Evolutionary conservation across 371 early-diverging fungal genomes (phyloP).

Genomic region (Lichtheimia ornata): DNA sequence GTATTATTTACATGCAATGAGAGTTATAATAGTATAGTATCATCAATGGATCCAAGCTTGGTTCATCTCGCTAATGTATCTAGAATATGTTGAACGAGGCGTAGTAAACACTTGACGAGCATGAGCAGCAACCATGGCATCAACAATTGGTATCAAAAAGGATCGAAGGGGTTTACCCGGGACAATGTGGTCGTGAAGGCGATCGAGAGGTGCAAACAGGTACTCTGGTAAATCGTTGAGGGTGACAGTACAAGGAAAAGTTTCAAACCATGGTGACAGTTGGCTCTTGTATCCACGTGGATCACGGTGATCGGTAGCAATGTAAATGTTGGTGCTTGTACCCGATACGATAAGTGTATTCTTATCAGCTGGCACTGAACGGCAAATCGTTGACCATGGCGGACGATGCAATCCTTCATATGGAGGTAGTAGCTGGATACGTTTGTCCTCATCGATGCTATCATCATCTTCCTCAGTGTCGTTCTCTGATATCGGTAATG

Average conservation of each 20-base stretch:
- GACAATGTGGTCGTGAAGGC: constrained; percentile 22
- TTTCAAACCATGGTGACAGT: constrained; percentile 32
- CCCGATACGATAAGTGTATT: background rate
- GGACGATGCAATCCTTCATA: constrained; percentile 9
- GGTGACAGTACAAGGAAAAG: constrained; percentile 38
- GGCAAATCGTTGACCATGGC: constrained; percentile 20
- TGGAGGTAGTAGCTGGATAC: constrained; percentile 6
- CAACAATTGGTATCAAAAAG: constrained; percentile 37
- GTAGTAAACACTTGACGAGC: constrained; percentile 32
- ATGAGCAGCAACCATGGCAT: constrained; percentile 50
- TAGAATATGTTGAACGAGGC: constrained; percentile 48
- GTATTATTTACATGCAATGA: background rate
- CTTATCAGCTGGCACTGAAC: background rate
- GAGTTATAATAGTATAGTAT: background rate
- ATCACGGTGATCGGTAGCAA: constrained; percentile 44
- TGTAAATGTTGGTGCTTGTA: constrained; percentile 19
- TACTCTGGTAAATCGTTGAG: constrained; percentile 32
- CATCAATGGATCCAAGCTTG: constrained; percentile 22
- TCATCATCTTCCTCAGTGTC: background rate
- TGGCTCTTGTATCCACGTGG: constrained; percentile 25
- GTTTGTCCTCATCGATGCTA: background rate
- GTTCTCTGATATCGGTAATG: constrained; percentile 6
- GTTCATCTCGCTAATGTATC: constrained; percentile 39
- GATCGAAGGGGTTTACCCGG: constrained; percentile 29
- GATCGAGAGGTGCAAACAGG: constrained; percentile 30